Base-by-base conservation (phyloP, 768 basidiomycete genomes). In the Termitomyces sp. region DNA sequence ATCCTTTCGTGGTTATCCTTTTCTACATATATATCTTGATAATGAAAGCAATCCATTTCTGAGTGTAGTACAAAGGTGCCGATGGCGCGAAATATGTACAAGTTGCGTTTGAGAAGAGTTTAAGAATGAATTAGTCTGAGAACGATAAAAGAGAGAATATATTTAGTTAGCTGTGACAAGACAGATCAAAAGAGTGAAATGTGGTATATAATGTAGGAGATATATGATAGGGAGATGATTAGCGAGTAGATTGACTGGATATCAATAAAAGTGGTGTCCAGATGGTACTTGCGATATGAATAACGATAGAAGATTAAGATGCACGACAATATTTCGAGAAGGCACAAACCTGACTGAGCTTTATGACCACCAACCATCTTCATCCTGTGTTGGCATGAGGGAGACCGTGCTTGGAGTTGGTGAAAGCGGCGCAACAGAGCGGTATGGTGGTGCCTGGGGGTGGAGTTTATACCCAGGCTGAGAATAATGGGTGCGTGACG, bases 351-450 rank as follows among this genome's bases (percentile, higher is more conserved):
- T 30, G 50, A 36, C 13, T 18, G 27, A 16, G 22, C 55, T 61
- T 75, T 76, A 90, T 65, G 76, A 74, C 82, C 85, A 93, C 92
- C 91, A 94, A 37, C 91, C 92, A 49, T 93, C 87, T 1, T 84
- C 78, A 44, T 83, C 83, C 58, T 83, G 76, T 0, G 88, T 91
- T 7, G 87, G 89, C 9, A 85, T 80, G 31, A 82, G 76, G 22
- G 89, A 90, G n/a, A 87, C 85, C 1, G 76, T 82, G 66, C 92
- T 93, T 27, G 84, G 86, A 30, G 91, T 86, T 8, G 92, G 92
- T 1, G 91, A 93, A 15, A 85, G 78, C 12, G 58, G 58, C 9
- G 51, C 42, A 20, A 75, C 68, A 44, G 72, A 68, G 33, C 76
- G 75, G 42, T 64, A 65, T 36, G 68, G 66, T 24, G 63, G 58